Conservation (phyloP, 257 asterid species). For the Verbascum thapsus region DNA sequence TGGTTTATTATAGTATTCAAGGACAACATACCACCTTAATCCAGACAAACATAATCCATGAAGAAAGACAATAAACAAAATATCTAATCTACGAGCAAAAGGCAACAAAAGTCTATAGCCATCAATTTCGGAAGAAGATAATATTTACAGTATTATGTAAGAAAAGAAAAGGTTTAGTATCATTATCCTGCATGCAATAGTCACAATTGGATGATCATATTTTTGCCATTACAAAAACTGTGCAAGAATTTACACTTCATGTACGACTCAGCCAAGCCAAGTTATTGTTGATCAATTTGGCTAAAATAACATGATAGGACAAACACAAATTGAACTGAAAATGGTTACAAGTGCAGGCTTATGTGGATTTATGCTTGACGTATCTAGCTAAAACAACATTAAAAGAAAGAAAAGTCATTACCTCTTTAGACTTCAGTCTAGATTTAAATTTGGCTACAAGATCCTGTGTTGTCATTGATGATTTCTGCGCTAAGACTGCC, state of each 20-base stretch:
- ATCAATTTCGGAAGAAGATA: not conserved
- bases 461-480: slow-evolving; percentile 84
- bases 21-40: not conserved
- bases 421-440: slow-evolving; percentile 86
- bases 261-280: too few species aligned
- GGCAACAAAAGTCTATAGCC: not conserved
- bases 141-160: not conserved
- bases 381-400: not conserved
- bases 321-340: too few species aligned
- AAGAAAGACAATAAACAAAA: not conserved
- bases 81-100: not conserved
- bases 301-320: too few species aligned
- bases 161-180: too few species aligned
- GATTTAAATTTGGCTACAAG: slow-evolving; percentile 88
- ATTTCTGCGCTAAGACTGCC: slow-evolving; percentile 66
- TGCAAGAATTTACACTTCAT: too few species aligned
- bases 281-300: too few species aligned
- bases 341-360: too few species aligned
- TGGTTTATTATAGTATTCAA: not conserved
- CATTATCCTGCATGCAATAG: too few species aligned
- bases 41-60: not conserved
- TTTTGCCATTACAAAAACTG: too few species aligned
- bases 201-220: too few species aligned
- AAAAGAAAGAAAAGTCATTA: slow-evolving; percentile 13
- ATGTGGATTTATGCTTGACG: too few species aligned